Conservation (phyloP, 2,329 filamentous ascomycete genomes). For the Ceratocystis eucalypticola region DNA sequence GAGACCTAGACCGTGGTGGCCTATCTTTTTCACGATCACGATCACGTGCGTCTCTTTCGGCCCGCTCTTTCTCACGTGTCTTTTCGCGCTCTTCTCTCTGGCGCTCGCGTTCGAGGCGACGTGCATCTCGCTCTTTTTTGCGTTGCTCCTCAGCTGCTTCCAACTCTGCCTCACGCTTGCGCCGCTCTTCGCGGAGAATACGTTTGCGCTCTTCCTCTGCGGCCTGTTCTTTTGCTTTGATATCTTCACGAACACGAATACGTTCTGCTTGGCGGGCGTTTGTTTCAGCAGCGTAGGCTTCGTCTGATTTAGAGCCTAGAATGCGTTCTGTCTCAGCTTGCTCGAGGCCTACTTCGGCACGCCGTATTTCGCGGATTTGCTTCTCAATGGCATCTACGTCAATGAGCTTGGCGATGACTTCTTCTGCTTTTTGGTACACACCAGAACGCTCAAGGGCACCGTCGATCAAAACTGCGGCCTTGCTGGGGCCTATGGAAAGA, state of each 20-base stretch:
- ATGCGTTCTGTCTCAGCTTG: slow-evolving; percentile 50
- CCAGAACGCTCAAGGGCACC: slow-evolving; percentile 64
- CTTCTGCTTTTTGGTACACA: slow-evolving; percentile 58
- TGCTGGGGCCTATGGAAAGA: slow-evolving; percentile 57
- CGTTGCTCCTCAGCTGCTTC: slow-evolving; percentile 38
- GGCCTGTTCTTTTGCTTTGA: slow-evolving; percentile 44
- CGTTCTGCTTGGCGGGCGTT: slow-evolving; percentile 46
- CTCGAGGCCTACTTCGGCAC: slow-evolving; percentile 55
- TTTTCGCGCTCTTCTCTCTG: slow-evolving; percentile 43
- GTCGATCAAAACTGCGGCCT: slow-evolving; percentile 63
- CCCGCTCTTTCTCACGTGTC: slow-evolving; percentile 28
- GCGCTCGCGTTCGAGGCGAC: slow-evolving; percentile 38
- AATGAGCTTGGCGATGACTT: slow-evolving; percentile 53
- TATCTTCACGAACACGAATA: slow-evolving; percentile 46
- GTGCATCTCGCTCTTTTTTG: slow-evolving; percentile 38
- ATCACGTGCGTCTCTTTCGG: slow-evolving; percentile 27
- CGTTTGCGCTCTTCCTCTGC: slow-evolving; percentile 49
- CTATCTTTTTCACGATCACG: slow-evolving; percentile 23
- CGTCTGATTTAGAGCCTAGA: slow-evolving; percentile 58
- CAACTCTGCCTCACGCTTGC: slow-evolving; percentile 35
- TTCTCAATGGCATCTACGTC: slow-evolving; percentile 54
- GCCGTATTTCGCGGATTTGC: slow-evolving; percentile 54
- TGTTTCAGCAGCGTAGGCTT: slow-evolving; percentile 57
- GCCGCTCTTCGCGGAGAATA: slow-evolving; percentile 44
- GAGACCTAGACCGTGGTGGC: neutral